These are phyloP conservation scores for Datisca glomerata DNA, from an alignment of 306 rosid species.

Conservation along the genomic window DNA sequence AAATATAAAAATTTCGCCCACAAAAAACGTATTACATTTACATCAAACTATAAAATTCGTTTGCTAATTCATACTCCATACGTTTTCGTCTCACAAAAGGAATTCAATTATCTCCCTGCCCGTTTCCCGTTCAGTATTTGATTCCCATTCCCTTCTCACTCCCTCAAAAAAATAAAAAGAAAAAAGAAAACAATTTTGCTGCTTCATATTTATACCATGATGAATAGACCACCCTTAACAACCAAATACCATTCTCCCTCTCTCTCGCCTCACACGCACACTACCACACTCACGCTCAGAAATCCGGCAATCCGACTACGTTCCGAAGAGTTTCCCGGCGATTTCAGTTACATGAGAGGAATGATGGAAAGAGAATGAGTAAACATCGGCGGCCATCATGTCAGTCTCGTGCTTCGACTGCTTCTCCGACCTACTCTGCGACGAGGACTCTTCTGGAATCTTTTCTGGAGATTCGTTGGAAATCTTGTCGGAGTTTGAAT, in stretches of 20 bases:
- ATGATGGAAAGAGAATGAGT: slow-evolving; percentile 48
- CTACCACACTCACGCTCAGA: not conserved
- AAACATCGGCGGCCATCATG: slow-evolving; percentile 29
- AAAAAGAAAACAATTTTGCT: too few relatives aligned
- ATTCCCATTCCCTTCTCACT: too few relatives aligned
- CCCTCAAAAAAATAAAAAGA: too few relatives aligned
- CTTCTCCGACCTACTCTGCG: slow-evolving; percentile 61
- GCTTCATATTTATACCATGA: too few relatives aligned
- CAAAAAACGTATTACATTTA: too few relatives aligned
- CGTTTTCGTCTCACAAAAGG: too few relatives aligned
- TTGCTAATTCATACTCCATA: too few relatives aligned
- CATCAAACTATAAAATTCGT: too few relatives aligned
- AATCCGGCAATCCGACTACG: not conserved
- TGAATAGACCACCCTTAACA: not conserved
- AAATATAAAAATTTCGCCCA: too few relatives aligned
- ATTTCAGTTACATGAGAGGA: not conserved
- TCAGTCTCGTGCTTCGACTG: slow-evolving; percentile 58
- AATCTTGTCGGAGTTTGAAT: slow-evolving; percentile 44
- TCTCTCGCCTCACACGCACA: not conserved
- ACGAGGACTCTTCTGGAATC: slow-evolving; percentile 52
- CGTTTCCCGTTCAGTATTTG: too few relatives aligned
- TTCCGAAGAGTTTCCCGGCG: not conserved
- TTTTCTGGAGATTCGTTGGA: slow-evolving; percentile 55
- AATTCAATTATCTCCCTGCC: too few relatives aligned
- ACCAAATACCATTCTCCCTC: not conserved